Conservation (phyloP, 1,139 yeast species). For the Entelexis paramagnoliae region DNA sequence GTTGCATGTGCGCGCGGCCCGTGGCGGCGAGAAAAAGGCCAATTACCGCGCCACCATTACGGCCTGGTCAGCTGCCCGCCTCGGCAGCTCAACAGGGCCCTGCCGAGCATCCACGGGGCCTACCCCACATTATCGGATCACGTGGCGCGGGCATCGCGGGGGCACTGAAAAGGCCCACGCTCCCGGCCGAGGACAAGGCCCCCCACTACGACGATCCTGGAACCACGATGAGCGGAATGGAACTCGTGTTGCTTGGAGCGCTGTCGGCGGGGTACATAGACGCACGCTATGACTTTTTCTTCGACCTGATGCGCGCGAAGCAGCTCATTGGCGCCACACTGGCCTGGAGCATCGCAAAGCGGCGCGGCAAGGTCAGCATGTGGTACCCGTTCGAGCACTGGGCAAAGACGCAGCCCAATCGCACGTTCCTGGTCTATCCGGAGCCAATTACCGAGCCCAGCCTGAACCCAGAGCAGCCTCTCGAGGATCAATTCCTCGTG, state of each 20-base stretch:
- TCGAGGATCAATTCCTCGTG: slow-evolving; percentile 37
- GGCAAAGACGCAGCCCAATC: slow-evolving; percentile 43
- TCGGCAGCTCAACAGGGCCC: slow-evolving; percentile 2
- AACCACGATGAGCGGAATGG: slow-evolving; percentile 17
- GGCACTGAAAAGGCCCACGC: background rate
- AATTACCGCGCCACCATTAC: too few species aligned
- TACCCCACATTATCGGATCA: slow-evolving; percentile 1
- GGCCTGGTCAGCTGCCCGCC: background rate
- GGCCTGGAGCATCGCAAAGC: slow-evolving; percentile 26
- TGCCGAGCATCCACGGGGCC: background rate
- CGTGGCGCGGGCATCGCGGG: background rate
- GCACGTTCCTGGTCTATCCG: slow-evolving; percentile 52
- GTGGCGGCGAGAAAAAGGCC: too few species aligned
- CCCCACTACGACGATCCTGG: background rate
- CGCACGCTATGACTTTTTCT: slow-evolving; percentile 27
- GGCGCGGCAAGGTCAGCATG: slow-evolving; percentile 45
- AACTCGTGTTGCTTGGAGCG: slow-evolving; percentile 19
- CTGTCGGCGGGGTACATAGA: slow-evolving; percentile 26
- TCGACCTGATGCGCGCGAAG: slow-evolving; percentile 28
- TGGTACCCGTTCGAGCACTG: slow-evolving; percentile 47
- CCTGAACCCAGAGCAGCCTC: slow-evolving; percentile 7
- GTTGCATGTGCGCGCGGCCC: too few species aligned
- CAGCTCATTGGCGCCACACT: slow-evolving; percentile 26
- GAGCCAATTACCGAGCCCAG: slow-evolving; percentile 35
- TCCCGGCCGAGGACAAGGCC: background rate